phyloP scores from a whole-genome alignment of 73 alveolate genomes.

The Stentor roeselii region DNA sequence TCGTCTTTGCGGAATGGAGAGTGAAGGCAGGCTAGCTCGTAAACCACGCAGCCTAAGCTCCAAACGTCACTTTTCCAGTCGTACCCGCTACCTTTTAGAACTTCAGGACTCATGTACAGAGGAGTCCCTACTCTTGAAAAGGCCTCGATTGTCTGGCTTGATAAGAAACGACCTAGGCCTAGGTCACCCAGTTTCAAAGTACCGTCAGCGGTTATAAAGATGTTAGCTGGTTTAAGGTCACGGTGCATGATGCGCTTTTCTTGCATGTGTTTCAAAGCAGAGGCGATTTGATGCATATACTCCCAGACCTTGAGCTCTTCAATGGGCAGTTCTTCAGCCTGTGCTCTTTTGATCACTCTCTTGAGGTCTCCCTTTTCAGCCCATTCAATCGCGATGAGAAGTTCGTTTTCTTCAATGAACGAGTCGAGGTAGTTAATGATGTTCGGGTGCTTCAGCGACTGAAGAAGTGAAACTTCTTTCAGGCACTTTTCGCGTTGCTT shows the following conservation, averaged over 20 bases:
- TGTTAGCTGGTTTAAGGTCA: constrained; percentile 98
- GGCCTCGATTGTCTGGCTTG: constrained; percentile 93
- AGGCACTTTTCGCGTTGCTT: constrained; percentile 91
- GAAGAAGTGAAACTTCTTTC: constrained; percentile 80
- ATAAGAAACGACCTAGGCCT: constrained; percentile 90
- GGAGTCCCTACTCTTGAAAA: constrained; percentile 98
- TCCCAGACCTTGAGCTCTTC: constrained; percentile 89
- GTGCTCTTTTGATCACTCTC: constrained; percentile 68
- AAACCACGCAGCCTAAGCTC: constrained; percentile 94
- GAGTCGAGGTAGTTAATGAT: constrained; percentile 90
- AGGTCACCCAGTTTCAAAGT: constrained; percentile 92
- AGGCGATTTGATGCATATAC: constrained; percentile 79
- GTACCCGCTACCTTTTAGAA: constrained; percentile 92
- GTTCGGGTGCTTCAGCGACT: constrained; percentile 88
- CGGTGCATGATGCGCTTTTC: constrained; percentile 94
- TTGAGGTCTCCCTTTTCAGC: constrained; percentile 98
- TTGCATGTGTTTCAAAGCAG: constrained; percentile 95
- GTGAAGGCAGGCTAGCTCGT: constrained; percentile 75
- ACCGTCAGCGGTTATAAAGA: constrained; percentile 85
- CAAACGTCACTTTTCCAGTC: constrained; percentile 96
- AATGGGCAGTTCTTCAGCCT: constrained; percentile 72
- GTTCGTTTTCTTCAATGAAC: constrained; percentile 87
- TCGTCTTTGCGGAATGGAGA: constrained; percentile 56
- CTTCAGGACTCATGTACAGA: constrained; percentile 69
- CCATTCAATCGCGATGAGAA: constrained; percentile 96